Percentiles rank a stretch among this genome's conserved stretches.
Evolutionary conservation across 495 filamentous ascomycete species (phyloP).

Genomic region (Neurospora sp.): DNA sequence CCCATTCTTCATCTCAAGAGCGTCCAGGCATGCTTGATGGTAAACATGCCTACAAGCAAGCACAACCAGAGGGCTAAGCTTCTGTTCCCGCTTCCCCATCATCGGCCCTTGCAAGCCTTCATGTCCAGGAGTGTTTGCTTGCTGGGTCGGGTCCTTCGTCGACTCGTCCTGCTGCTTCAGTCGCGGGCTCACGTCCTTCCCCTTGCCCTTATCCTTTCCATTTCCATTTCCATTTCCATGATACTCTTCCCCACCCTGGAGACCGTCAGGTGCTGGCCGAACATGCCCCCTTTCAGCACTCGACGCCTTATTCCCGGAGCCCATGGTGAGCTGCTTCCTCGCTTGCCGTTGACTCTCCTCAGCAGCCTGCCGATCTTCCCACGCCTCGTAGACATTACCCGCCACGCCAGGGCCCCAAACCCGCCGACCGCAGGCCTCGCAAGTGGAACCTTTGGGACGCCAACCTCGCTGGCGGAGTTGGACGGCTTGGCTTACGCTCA

Average conservation of each 20-base stretch:
- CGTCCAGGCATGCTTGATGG: slow-evolving; percentile 50
- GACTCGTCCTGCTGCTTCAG: slow-evolving; percentile 6
- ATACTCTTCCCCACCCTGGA: slow-evolving; percentile 17
- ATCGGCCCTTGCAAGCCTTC: background rate
- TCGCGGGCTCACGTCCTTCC: slow-evolving; percentile 12
- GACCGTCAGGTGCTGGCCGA: background rate
- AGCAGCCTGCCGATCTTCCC: slow-evolving; percentile 55
- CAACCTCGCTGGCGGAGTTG: slow-evolving; percentile 76
- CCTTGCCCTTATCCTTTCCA: slow-evolving; percentile 26
- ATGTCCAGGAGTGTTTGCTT: slow-evolving; percentile 4
- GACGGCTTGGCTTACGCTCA: slow-evolving; percentile 65
- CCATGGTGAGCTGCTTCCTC: slow-evolving; percentile 5
- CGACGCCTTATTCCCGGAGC: slow-evolving; percentile 20
- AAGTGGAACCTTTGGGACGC: slow-evolving; percentile 75
- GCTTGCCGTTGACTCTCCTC: slow-evolving; percentile 30
- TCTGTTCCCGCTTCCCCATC: slow-evolving; percentile 11
- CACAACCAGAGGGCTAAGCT: slow-evolving; percentile 43
- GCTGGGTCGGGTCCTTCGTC: background rate
- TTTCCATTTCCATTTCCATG: slow-evolving; percentile 15
- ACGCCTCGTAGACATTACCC: slow-evolving; percentile 66
- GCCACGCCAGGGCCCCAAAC: slow-evolving; percentile 87
- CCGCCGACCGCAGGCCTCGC: slow-evolving; percentile 71
- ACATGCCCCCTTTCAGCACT: background rate
- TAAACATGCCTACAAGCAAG: slow-evolving; percentile 54
- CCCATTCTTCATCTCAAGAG: slow-evolving; percentile 36